These are phyloP conservation scores for Aspergillus kassunensis DNA, from an alignment of 495 filamentous ascomycete genomes.

Conservation along the genomic window DNA sequence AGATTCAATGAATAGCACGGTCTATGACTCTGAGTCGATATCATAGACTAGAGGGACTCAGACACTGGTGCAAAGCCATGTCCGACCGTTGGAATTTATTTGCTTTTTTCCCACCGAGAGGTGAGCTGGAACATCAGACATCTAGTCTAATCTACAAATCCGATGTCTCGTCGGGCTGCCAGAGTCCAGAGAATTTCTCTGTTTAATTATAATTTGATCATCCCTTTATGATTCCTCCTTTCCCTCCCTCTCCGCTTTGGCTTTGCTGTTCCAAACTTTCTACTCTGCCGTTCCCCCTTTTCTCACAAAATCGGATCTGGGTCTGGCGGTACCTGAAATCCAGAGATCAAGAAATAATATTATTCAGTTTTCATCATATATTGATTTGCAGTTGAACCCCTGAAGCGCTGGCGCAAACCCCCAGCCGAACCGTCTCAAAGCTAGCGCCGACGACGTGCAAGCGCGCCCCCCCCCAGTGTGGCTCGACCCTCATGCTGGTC, in stretches of 20 bases:
- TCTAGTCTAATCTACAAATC: not conserved
- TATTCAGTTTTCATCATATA: not conserved
- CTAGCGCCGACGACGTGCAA: constrained; percentile 14
- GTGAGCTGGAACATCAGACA: not conserved
- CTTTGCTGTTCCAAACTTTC: not conserved
- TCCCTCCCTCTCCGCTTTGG: constrained; percentile 2
- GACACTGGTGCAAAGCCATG: not conserved
- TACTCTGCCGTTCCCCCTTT: constrained; percentile 1
- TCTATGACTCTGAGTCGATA: too few relatives aligned
- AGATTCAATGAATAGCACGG: too few relatives aligned
- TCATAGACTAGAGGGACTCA: too few relatives aligned
- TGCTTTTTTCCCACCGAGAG: not conserved
- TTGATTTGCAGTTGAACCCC: constrained; percentile 10
- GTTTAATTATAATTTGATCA: constrained; percentile 2
- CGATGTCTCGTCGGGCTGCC: not conserved
- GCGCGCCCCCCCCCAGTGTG: constrained; percentile 4
- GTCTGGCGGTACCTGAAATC: constrained; percentile 1
- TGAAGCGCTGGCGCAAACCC: constrained; percentile 14
- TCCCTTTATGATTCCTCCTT: constrained; percentile 6
- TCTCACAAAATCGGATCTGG: not conserved
- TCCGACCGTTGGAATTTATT: not conserved
- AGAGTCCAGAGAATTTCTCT: constrained; percentile 3
- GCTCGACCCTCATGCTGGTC: constrained; percentile 18
- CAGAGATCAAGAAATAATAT: not conserved
- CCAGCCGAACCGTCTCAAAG: constrained; percentile 13